These are phyloP conservation scores for Kuraishia ogatae DNA, from an alignment of 805 yeast genomes.

Conservation along the genomic window DNA sequence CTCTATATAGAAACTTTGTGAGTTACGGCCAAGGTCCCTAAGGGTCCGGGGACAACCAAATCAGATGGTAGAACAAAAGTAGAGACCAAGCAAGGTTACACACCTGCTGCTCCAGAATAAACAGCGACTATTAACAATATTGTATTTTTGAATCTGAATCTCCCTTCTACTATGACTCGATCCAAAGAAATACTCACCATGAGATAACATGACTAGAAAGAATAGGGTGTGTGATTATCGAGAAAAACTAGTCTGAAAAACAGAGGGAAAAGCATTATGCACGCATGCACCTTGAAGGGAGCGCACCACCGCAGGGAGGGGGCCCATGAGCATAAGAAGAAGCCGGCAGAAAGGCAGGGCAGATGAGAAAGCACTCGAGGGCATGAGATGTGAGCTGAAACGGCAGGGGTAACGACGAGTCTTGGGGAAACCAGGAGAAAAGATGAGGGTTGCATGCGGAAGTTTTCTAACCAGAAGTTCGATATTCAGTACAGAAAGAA, in stretches of 20 bases:
- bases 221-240: neutral
- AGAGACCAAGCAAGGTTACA: neutral
- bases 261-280: neutral
- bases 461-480: too few species aligned
- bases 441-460: too few species aligned
- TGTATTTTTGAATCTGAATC: too few species aligned
- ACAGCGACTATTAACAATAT: neutral
- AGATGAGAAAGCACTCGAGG: neutral
- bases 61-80: neutral
- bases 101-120: neutral
- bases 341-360: neutral
- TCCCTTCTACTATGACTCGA: neutral
- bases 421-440: too few species aligned
- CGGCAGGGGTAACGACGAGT: too few species aligned
- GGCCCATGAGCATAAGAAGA: neutral
- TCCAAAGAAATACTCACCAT: neutral
- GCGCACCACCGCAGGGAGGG: neutral
- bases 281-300: neutral
- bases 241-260: neutral
- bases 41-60: neutral
- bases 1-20: neutral
- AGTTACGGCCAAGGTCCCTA: neutral
- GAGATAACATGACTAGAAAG: neutral
- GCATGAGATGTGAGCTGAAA: too few species aligned
- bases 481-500: too few species aligned